Evolutionary conservation across 2,329 filamentous ascomycete genomes (phyloP).

Genomic region (Lecanoromycetidae sp.): DNA sequence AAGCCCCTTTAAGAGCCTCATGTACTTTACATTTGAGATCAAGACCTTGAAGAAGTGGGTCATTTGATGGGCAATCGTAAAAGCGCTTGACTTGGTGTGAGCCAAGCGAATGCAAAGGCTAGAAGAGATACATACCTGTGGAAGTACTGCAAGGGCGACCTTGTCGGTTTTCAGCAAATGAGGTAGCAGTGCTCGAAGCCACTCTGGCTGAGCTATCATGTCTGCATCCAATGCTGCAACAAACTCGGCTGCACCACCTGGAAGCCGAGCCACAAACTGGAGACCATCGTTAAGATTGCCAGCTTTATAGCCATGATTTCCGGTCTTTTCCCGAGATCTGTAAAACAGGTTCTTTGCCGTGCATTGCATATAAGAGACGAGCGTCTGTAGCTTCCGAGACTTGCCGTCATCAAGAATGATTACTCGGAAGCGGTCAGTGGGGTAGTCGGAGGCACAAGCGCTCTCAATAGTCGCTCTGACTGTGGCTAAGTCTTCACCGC

Average conservation of each 20-base stretch:
- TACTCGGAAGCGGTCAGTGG: constrained; percentile 40
- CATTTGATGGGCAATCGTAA: constrained; percentile 3
- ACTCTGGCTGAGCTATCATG: constrained; percentile 27
- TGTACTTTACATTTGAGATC: constrained; percentile 6
- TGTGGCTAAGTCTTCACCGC: constrained; percentile 44
- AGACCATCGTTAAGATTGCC: constrained; percentile 29
- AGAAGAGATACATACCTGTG: constrained; percentile 17
- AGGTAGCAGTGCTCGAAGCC: constrained; percentile 28
- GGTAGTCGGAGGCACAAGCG: constrained; percentile 46
- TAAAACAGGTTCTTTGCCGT: background rate
- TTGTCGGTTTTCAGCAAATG: constrained; percentile 24
- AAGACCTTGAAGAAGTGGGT: constrained; percentile 2
- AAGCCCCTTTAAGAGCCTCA: constrained; percentile 2
- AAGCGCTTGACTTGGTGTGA: background rate
- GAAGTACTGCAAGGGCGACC: constrained; percentile 25
- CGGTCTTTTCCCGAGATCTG: background rate
- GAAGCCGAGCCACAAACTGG: constrained; percentile 18
- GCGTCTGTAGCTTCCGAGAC: constrained; percentile 31
- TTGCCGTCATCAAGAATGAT: constrained; percentile 45
- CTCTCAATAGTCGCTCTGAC: constrained; percentile 45
- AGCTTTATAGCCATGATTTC: constrained; percentile 21
- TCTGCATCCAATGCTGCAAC: constrained; percentile 28
- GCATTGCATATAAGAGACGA: constrained; percentile 22
- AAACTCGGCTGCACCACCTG: constrained; percentile 22
- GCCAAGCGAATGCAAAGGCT: background rate